Evolutionary conservation across 495 filamentous ascomycete genomes (phyloP), one percentile per base, ranked within the genome.

Genomic region (Corynascus novoguineensis): DNA sequence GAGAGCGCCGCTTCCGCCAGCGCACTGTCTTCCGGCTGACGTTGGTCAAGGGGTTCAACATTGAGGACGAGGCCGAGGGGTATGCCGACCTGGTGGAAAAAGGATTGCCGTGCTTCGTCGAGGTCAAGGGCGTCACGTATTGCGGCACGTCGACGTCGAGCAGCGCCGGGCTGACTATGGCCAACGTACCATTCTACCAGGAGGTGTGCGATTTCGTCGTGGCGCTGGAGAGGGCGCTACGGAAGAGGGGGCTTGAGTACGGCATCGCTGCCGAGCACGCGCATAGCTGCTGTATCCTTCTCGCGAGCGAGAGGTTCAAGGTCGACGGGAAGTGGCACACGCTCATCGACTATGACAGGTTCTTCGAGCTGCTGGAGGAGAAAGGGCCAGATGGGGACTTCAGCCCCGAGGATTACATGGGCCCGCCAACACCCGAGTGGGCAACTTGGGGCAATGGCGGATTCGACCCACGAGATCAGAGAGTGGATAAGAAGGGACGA

Each of bases 101-200:
- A 56, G 92, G 86, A 1, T 73, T 96, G 41, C 92, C 92, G 0
- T 88, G 87, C 67, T 95, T 97, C 63, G 83, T 96, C 21, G 92
- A 97, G 72, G 81, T 96, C 64, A 97, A 97, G 73, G 92, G 92
- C 19, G 92, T 97, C 17, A 97, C 92, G 0, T 97, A 91, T 77
- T 97, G 92, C 71, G 92, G 92, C 17, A 97, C 92, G 0, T 86
- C 86, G 25, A 86, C 88, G 10, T 85, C 85, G 14, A 83, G 83
- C 5, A 85, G 82, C 50, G 92, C 88, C 1, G 92, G 92, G 0
- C 73, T 97, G 42, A 95, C 86, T 0, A 97, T 97, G 92, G 81
- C 88, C 63, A 97, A 97, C 64, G 92, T 97, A 19, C 92, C 92
- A 0, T 97, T 95, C 71, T 96, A 95, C 69, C 83, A 85, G 60